Base-by-base conservation (phyloP, 768 basidiomycete genomes). In the Boletus huronensis region DNA sequence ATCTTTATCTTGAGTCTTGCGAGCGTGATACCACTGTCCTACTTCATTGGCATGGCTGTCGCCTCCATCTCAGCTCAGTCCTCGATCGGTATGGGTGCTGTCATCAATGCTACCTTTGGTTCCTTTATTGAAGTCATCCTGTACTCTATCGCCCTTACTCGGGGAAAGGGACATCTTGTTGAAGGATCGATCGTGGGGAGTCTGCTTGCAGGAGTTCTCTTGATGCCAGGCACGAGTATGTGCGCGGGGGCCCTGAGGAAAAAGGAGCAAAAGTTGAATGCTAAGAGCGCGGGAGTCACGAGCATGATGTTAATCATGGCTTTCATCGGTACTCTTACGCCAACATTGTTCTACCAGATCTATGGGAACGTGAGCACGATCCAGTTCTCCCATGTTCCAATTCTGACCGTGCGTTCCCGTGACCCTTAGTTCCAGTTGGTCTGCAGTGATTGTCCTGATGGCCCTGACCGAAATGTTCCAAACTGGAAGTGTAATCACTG, bases 281-380 rank as follows among this genome's bases (percentile, higher is more conserved):
- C 97, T n/a, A 98, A 93, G 77, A 93, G 90, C 64, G 97, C 97
- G 6, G 92, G 97, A 35, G 97, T 99, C 16, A 99, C 97, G 0
- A 97, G 94, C 69, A 97, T 97, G 77, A 96, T 99, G 92, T 72
- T 99, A 69, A 98, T 99, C 74, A 98, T 98, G 96, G 97, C 97
- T 13, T 92, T 99, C 69, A 96, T 99, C 57, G 97, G 97, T 13
- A 92, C 91, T 2, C 76, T 99, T 54, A 84, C 93, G 0, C 97
- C 97, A 3, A 98, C 97, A 0, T 69, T 99, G 66, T 99, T 99
- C 71, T 99, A 99, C 73, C 95, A 98, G 71, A 94, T 88, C 10
- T 99, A 96, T 70, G 97, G 97, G 48, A 93, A 91, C 59, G 96
- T 98, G 65, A 73, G 93, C 80, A 17, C 52, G 41, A 31, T 48